Evolutionary conservation across 371 early-diverging fungal genomes (phyloP).

Genomic region (Rhizopus arrhizus): DNA sequence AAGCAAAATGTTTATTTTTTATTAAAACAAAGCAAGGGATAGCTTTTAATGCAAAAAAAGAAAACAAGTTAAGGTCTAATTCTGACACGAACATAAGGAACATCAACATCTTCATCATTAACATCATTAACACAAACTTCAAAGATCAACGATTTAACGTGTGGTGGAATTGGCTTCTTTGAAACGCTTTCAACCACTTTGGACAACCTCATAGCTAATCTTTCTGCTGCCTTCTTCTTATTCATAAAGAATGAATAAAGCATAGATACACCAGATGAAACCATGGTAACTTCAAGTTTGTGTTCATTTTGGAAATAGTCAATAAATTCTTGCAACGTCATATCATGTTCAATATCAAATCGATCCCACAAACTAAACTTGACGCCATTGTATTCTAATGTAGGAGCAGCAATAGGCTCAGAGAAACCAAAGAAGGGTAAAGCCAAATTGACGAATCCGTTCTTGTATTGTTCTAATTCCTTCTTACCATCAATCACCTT

Average conservation of each 20-base stretch:
- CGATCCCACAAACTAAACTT: constrained; percentile 97
- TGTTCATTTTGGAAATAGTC: constrained; percentile 83
- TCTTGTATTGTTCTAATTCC: constrained; percentile 96
- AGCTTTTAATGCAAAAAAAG: background rate
- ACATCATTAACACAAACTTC: constrained; percentile 88
- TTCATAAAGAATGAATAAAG: constrained; percentile 90
- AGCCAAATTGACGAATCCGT: constrained; percentile 98
- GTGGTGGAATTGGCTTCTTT: constrained; percentile 85
- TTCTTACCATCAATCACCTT: constrained; percentile 83
- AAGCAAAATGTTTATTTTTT: background rate
- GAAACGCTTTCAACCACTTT: constrained; percentile 81
- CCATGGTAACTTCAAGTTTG: constrained; percentile 92
- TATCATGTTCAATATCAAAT: constrained; percentile 86
- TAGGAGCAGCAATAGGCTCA: constrained; percentile 94
- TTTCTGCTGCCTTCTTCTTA: constrained; percentile 85
- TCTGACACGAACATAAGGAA: constrained; percentile 51
- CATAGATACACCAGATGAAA: constrained; percentile 93
- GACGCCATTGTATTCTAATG: constrained; percentile 81
- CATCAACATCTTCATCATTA: constrained; percentile 91
- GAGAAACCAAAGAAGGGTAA: constrained; percentile 99
- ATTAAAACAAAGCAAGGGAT: background rate
- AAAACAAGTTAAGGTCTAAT: constrained; percentile 33
- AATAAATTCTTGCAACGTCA: constrained; percentile 90
- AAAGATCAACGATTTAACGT: constrained; percentile 82
- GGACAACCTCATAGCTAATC: constrained; percentile 74